A percentile compares a stretch with the other conserved stretches of the same genome.
phyloP scores from a whole-genome alignment of 163 green algal species.

The Chloromonas sp. region DNA sequence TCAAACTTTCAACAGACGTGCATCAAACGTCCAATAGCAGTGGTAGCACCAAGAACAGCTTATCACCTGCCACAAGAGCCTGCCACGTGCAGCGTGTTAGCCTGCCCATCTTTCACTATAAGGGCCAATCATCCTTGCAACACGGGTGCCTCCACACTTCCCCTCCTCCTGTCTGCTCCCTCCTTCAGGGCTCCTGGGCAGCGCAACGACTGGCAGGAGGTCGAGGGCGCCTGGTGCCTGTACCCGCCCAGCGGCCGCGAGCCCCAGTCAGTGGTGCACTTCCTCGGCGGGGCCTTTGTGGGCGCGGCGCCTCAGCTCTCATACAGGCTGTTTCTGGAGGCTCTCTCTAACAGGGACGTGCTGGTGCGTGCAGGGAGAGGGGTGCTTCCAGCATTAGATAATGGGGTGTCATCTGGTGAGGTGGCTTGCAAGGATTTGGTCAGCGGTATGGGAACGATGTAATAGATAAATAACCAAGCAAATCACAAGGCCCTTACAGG shows the following conservation, averaged over 20 bases:
- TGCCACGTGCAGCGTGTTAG: too few species aligned
- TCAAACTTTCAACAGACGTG: too few species aligned
- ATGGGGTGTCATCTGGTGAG: neutral
- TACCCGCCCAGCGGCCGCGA: conserved; percentile 21
- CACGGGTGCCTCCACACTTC: too few species aligned
- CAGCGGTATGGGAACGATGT: neutral
- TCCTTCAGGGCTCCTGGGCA: conserved; percentile 1
- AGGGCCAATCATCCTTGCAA: too few species aligned
- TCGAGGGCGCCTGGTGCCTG: conserved; percentile 55
- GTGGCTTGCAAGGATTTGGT: too few species aligned
- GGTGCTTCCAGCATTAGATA: neutral
- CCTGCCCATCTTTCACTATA: too few species aligned
- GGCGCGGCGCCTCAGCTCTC: conserved; percentile 79
- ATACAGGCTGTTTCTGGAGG: conserved; percentile 68
- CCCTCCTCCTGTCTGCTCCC: too few species aligned
- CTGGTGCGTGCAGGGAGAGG: conserved; percentile 17
- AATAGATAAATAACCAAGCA: neutral
- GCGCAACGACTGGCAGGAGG: conserved; percentile 54
- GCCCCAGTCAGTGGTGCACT: conserved; percentile 71
- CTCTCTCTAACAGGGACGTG: conserved; percentile 37
- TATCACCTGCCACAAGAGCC: too few species aligned
- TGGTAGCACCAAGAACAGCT: too few species aligned
- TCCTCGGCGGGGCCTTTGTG: conserved; percentile 84
- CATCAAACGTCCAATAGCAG: too few species aligned
- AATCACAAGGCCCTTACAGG: neutral